Evolutionary conservation across 2,329 filamentous ascomycete genomes (phyloP), one percentile per base, ranked within the genome.

Genomic region (Trichoderma oligosporum): DNA sequence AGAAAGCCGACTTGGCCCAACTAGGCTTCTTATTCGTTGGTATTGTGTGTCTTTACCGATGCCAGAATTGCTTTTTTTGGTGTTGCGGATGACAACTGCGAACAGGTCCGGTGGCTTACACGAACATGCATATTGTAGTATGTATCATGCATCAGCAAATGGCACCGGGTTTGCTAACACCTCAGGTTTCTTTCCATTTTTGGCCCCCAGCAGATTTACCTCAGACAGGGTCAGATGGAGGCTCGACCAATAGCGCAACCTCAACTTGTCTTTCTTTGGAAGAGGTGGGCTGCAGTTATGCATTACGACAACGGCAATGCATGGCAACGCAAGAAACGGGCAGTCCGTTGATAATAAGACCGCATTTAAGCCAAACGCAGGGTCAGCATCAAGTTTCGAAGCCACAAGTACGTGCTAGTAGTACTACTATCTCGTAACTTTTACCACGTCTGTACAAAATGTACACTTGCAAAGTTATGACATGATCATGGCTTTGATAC

Each of bases 1-100:
- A 55, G 41, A 46, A 54, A 55, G 41, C 51, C 51, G 51, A 55
- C 51, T 55, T 55, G 51, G 33, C 51, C 51, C 51, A 41, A 22
- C n/a, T 18, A 36, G 42, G 31, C 31, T 45, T 49, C 16, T 38
- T 35, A 7, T 46, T 55, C 38, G 41, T 45, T 54, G 51, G 22
- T 4, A 18, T 31, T 36, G 39, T 44, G 27, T 20, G 38, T 53
- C 29, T 14, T 39, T n/a, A n/a, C n/a, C n/a, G n/a, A n/a, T n/a
- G n/a, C n/a, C n/a, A n/a, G n/a, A n/a, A n/a, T n/a, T n/a, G n/a
- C n/a, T n/a, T n/a, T n/a, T n/a, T n/a, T n/a, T n/a, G n/a, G n/a
- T n/a, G n/a, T n/a, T n/a, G n/a, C 36, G 35, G 48, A 41, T 25
- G 46, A 49, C 27, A 52, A 16, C 27, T 44, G 18, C 25, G 24